phyloP scores from a whole-genome alignment of 129 eudicot genomes.

The Escallonia rubra region DNA sequence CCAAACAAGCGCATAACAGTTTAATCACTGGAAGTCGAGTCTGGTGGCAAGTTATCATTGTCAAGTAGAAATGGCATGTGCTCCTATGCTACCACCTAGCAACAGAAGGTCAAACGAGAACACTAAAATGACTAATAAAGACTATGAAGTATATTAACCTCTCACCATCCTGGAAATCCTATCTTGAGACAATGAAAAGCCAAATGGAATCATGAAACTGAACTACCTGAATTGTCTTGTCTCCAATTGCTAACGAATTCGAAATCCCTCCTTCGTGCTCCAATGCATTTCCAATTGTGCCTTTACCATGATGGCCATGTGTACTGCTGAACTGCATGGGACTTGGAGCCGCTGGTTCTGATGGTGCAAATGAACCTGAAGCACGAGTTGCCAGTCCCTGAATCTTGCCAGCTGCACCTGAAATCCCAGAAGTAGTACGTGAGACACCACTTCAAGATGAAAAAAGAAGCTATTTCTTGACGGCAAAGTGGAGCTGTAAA shows the following conservation, averaged over 20 bases:
- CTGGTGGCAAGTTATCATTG: no score
- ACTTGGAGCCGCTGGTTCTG: slow-evolving; percentile 41
- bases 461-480: no score
- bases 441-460: no score
- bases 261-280: slow-evolving; percentile 52
- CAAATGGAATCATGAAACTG: background rate
- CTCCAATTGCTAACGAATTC: slow-evolving; percentile 37
- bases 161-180: background rate
- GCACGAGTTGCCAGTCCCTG: slow-evolving; percentile 40
- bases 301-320: slow-evolving; percentile 49
- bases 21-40: no score
- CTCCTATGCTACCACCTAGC: no score
- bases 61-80: no score
- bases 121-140: background rate
- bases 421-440: background rate
- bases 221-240: slow-evolving; percentile 57
- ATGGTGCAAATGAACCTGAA: slow-evolving; percentile 44
- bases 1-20: no score
- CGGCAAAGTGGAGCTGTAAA: no score
- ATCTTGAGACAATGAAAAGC: background rate
- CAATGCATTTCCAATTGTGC: slow-evolving; percentile 47
- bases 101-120: background rate
- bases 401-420: slow-evolving; percentile 44
- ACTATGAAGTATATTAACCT: slow-evolving; percentile 1
- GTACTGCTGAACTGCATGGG: slow-evolving; percentile 46